These are phyloP conservation scores for Teratosphaeria zuluensis DNA, from an alignment of 2,329 filamentous ascomycete species.

Conservation along the genomic window DNA sequence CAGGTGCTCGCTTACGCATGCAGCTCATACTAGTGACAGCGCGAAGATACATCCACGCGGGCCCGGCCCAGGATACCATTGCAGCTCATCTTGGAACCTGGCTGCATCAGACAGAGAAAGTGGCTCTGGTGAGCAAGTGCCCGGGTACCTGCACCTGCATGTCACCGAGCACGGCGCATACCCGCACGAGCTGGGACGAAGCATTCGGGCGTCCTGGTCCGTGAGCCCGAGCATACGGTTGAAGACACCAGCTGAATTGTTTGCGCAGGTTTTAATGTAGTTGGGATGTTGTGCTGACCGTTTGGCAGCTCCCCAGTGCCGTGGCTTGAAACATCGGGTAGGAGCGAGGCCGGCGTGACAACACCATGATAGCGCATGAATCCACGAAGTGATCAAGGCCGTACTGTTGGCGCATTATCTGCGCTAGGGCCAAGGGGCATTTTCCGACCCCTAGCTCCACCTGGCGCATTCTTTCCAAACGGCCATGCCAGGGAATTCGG, in stretches of 20 bases:
- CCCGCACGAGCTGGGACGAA: not conserved
- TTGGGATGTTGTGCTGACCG: not conserved
- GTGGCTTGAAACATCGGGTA: not conserved
- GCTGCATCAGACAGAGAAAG: not conserved
- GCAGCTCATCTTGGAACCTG: not conserved
- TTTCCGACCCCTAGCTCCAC: not conserved
- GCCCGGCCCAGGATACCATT: not conserved
- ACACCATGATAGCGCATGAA: not conserved
- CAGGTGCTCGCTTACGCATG: not conserved
- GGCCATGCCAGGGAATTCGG: not conserved
- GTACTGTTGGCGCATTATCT: not conserved
- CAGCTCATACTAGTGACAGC: not conserved
- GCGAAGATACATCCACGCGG: not conserved
- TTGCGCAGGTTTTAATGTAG: not conserved
- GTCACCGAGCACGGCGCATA: not conserved
- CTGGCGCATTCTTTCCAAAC: not conserved
- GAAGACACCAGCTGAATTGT: not conserved
- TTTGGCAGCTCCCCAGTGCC: not conserved
- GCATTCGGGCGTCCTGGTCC: not conserved
- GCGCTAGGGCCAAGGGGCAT: not conserved
- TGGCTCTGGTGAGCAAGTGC: not conserved
- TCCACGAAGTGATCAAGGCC: not conserved
- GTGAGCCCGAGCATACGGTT: not conserved
- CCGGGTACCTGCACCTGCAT: not conserved
- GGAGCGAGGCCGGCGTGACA: not conserved